Conservation (phyloP, 2,329 filamentous ascomycete genomes). For the Botrytis medusae region DNA sequence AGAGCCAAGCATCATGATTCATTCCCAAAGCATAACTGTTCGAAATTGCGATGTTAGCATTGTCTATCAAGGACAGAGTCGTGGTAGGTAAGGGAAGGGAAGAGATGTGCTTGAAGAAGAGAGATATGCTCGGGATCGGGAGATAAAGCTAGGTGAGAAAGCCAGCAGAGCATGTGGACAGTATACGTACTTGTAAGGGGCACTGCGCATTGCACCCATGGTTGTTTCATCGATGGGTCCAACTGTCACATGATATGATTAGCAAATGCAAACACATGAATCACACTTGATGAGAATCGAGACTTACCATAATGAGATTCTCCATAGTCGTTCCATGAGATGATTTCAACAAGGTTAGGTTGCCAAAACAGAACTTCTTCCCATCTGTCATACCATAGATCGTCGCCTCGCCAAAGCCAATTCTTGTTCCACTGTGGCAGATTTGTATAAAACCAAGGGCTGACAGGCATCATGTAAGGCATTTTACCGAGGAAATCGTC, state of each 20-base stretch:
- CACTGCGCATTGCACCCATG: background rate
- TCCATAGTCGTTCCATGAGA: constrained; percentile 53
- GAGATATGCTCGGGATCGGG: background rate
- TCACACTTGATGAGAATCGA: constrained; percentile 37
- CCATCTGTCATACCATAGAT: constrained; percentile 45
- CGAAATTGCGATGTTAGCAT: background rate
- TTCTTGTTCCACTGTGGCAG: constrained; percentile 42
- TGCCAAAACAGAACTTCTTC: constrained; percentile 42
- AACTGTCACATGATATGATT: background rate
- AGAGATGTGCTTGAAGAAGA: background rate
- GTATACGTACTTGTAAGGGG: constrained; percentile 7
- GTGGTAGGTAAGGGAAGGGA: background rate
- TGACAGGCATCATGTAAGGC: constrained; percentile 35
- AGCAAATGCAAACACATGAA: background rate
- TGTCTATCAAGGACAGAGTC: background rate
- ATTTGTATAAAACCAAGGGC: constrained; percentile 41
- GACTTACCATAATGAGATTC: constrained; percentile 53
- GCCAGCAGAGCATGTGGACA: background rate
- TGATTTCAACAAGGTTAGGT: constrained; percentile 47
- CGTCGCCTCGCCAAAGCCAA: constrained; percentile 45
- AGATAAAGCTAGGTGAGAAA: background rate
- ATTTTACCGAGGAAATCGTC: constrained; percentile 23
- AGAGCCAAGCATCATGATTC: constrained; percentile 50
- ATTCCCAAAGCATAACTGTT: constrained; percentile 11
- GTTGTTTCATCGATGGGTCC: background rate